Conservation (phyloP, 805 yeast species). For the Schizosaccharomyces osmophilus region DNA sequence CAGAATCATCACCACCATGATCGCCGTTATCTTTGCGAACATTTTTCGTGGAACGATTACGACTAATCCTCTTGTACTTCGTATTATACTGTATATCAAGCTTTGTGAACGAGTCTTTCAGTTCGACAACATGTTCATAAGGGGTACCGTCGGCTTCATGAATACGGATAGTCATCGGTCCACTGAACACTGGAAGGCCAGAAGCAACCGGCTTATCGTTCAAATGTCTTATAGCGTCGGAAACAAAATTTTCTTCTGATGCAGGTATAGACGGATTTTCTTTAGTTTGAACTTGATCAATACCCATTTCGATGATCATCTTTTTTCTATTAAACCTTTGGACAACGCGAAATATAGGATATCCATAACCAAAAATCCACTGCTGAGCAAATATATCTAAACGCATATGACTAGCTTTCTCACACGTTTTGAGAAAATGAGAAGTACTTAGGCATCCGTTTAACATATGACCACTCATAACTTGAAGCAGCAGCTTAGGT, state of each 20-base stretch:
- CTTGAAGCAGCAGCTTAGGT: constrained; percentile 75
- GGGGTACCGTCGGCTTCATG: constrained; percentile 98
- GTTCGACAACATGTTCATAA: constrained; percentile 83
- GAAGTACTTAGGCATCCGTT: constrained; percentile 53
- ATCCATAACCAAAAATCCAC: constrained; percentile 79
- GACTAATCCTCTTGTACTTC: constrained; percentile 60
- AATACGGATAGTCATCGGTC: constrained; percentile 89
- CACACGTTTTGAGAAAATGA: constrained; percentile 85
- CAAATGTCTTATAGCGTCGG: constrained; percentile 16
- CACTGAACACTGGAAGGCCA: constrained; percentile 33
- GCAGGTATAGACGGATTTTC: constrained; percentile 23
- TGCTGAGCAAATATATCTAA: constrained; percentile 68
- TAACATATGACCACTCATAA: constrained; percentile 78
- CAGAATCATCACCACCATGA: constrained; percentile 11
- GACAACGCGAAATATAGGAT: constrained; percentile 67
- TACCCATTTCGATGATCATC: constrained; percentile 82
- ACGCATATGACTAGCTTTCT: constrained; percentile 69
- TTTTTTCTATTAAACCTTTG: constrained; percentile 85
- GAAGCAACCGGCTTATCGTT: constrained; percentile 4
- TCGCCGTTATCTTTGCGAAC: constrained; percentile 3
- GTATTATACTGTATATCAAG: constrained; percentile 89
- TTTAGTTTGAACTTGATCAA: constrained; percentile 62
- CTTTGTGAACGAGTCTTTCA: constrained; percentile 63
- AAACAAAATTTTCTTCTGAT: constrained; percentile 16
- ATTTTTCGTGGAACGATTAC: constrained; percentile 18